Evolutionary conservation across 225 moss, liverwort and hornwort species (phyloP).

Genomic region (Takakia lepidozioides): DNA sequence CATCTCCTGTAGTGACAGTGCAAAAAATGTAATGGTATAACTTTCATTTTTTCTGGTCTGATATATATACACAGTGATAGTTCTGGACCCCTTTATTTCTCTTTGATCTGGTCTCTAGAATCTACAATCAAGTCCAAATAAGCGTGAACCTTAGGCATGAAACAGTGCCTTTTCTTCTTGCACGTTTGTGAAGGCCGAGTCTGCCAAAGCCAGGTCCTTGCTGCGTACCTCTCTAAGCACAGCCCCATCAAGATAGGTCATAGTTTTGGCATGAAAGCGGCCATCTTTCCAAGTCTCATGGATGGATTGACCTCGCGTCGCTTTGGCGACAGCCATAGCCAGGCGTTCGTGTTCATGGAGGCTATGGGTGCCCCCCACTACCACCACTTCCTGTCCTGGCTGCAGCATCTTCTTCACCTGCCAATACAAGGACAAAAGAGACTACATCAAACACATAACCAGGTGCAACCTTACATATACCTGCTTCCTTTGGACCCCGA

Average conservation of each 20-base stretch:
- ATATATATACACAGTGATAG: too few species aligned
- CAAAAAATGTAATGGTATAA: too few species aligned
- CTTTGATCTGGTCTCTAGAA: too few species aligned
- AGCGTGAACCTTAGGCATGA: neutral
- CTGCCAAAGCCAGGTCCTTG: too few species aligned
- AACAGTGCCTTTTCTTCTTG: neutral
- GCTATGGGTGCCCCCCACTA: slow-evolving; percentile 78
- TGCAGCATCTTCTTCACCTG: slow-evolving; percentile 70
- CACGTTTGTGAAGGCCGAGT: too few species aligned
- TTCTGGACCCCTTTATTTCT: too few species aligned
- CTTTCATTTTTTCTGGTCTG: too few species aligned
- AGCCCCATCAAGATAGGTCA: slow-evolving; percentile 76
- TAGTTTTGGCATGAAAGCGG: slow-evolving; percentile 67
- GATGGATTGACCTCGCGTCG: slow-evolving; percentile 67
- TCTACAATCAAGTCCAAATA: too few species aligned
- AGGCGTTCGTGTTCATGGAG: slow-evolving; percentile 89
- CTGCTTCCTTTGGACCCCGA: too few species aligned
- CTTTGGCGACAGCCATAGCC: slow-evolving; percentile 81
- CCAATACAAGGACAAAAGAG: too few species aligned
- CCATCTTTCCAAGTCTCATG: slow-evolving; percentile 75
- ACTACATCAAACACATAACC: too few species aligned
- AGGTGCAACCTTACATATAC: too few species aligned
- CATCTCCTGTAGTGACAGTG: slow-evolving; percentile 73
- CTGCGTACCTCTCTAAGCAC: slow-evolving; percentile 76
- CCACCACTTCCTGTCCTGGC: slow-evolving; percentile 72